Percentiles rank a stretch among this genome's conserved stretches.
Conservation (phyloP, 768 basidiomycete species). For the Butyriboletus loyo region DNA sequence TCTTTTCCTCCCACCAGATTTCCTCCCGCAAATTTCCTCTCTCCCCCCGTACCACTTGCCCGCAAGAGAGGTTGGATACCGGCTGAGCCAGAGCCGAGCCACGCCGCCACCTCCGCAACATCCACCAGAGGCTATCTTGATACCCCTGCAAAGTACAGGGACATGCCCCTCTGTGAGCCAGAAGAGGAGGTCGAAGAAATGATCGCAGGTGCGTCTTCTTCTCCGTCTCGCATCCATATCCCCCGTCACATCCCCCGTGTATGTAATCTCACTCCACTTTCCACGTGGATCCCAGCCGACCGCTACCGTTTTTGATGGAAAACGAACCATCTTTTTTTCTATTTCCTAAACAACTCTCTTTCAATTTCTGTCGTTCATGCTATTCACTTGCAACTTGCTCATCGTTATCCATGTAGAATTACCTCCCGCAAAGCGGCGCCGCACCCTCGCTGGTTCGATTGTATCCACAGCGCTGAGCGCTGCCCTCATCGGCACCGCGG, state of each 20-base stretch:
- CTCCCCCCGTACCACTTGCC: slow-evolving; percentile 40
- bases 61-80: slow-evolving; percentile 77
- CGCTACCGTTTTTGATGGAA: slow-evolving; percentile 12
- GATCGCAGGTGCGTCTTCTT: slow-evolving; percentile 41
- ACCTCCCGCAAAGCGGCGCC: slow-evolving; percentile 74
- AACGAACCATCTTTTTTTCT: slow-evolving; percentile 13
- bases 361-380: slow-evolving; percentile 26
- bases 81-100: slow-evolving; percentile 52
- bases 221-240: slow-evolving; percentile 24
- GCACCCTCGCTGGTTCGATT: slow-evolving; percentile 78
- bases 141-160: slow-evolving; percentile 61
- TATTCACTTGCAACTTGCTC: slow-evolving; percentile 37
- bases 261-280: slow-evolving; percentile 22
- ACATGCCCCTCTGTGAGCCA: slow-evolving; percentile 29
- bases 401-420: slow-evolving; percentile 62
- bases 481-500: slow-evolving; percentile 82
- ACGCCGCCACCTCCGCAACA: slow-evolving; percentile 47
- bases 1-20: slow-evolving; percentile 20
- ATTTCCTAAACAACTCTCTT: slow-evolving; percentile 7
- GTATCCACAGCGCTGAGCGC: slow-evolving; percentile 82
- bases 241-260: slow-evolving; percentile 7
- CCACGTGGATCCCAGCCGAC: slow-evolving; percentile 13
- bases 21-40: slow-evolving; percentile 15
- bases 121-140: slow-evolving; percentile 66
- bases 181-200: slow-evolving; percentile 45